Percentiles rank a stretch among this genome's conserved stretches.
Conservation (phyloP, 2,329 filamentous ascomycete genomes). For the Fonsecaea multimorphosa region DNA sequence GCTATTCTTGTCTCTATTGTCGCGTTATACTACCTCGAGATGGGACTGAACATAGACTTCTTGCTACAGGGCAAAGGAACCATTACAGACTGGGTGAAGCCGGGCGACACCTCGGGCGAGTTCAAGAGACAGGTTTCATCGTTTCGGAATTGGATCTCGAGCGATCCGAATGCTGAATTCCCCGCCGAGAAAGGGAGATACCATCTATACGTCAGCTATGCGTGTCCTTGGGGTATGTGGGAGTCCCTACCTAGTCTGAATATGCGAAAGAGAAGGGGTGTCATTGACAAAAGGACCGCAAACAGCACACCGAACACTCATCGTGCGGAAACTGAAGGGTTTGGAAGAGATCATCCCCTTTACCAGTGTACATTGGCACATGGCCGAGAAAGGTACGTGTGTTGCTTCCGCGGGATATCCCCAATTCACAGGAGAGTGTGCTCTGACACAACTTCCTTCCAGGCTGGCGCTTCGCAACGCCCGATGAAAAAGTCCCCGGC, state of each 20-base stretch:
- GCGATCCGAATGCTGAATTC: slow-evolving; percentile 73
- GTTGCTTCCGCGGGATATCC: not conserved
- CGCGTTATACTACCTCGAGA: slow-evolving; percentile 17
- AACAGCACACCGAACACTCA: slow-evolving; percentile 80
- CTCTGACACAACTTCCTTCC: not conserved
- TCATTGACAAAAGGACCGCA: slow-evolving; percentile 17
- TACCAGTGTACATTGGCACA: slow-evolving; percentile 92
- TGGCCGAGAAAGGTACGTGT: slow-evolving; percentile 67
- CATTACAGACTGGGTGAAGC: slow-evolving; percentile 85
- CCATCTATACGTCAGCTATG: slow-evolving; percentile 93
- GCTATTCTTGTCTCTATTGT: slow-evolving; percentile 25
- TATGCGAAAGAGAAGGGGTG: not conserved
- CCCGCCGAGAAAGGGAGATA: slow-evolving; percentile 88
- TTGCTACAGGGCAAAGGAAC: slow-evolving; percentile 46
- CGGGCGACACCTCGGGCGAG: slow-evolving; percentile 73
- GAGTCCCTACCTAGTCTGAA: slow-evolving; percentile 36
- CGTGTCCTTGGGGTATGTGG: slow-evolving; percentile 82
- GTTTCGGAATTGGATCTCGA: slow-evolving; percentile 82
- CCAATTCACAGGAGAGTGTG: not conserved
- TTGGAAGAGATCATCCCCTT: slow-evolving; percentile 80
- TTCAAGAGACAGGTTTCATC: slow-evolving; percentile 87
- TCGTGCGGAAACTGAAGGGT: slow-evolving; percentile 88
- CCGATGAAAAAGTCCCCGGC: slow-evolving; percentile 65
- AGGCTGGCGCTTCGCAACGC: slow-evolving; percentile 83
- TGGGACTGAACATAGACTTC: slow-evolving; percentile 18